A percentile compares a stretch with the other conserved stretches of the same genome.
phyloP scores from a whole-genome alignment of 306 rosid genomes.

The Myrica gale region DNA sequence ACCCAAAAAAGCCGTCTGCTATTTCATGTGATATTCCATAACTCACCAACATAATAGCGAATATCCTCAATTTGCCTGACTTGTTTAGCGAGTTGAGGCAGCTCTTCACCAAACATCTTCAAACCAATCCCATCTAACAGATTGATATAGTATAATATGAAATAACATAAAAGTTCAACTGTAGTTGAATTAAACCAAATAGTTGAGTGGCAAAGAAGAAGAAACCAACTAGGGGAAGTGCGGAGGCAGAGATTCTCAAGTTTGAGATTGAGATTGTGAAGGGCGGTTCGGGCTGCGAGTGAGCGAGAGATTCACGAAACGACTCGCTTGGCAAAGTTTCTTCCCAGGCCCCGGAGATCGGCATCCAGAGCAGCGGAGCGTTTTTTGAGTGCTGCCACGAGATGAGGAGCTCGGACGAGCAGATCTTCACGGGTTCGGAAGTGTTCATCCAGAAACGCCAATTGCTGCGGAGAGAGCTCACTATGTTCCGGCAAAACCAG shows the following conservation, averaged over 20 bases:
- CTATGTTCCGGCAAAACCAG: conserved; percentile 30
- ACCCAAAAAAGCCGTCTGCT: too few species aligned
- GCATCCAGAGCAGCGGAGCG: conserved; percentile 46
- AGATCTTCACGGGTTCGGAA: conserved; percentile 45
- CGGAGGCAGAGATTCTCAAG: conserved; percentile 54
- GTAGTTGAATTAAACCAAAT: neutral
- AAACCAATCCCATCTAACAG: conserved; percentile 47
- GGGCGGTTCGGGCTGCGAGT: conserved; percentile 37
- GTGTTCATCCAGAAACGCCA: conserved; percentile 47
- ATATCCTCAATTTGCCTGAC: conserved; percentile 45
- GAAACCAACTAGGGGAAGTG: conserved; percentile 49
- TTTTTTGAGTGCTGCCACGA: conserved; percentile 29
- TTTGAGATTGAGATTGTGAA: conserved; percentile 33
- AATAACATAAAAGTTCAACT: neutral
- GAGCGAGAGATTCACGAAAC: conserved; percentile 65
- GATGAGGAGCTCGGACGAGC: conserved; percentile 31
- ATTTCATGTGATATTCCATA: neutral
- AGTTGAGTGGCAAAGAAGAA: neutral
- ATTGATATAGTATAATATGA: neutral
- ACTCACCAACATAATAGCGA: conserved; percentile 62
- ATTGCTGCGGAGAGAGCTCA: conserved; percentile 47
- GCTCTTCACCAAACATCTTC: conserved; percentile 44
- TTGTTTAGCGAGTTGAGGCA: conserved; percentile 54
- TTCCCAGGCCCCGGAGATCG: conserved; percentile 26
- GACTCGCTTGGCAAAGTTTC: conserved; percentile 32